A percentile compares a stretch with the other conserved stretches of the same genome.
Evolutionary conservation across 116 monocot genomes (phyloP).

Genomic region (Papilionanthe hybrid): DNA sequence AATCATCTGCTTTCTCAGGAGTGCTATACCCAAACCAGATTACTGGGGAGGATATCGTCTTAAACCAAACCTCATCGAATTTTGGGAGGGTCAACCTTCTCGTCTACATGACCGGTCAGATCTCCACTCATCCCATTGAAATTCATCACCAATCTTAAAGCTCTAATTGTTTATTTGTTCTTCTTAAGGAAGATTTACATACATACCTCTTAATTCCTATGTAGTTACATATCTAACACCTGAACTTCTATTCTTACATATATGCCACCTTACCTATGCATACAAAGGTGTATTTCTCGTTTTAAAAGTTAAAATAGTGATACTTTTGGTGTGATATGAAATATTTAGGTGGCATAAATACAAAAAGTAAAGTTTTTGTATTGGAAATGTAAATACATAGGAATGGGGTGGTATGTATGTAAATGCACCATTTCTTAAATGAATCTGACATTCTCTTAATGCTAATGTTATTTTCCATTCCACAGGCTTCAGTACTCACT

Average conservation of each 20-base stretch:
- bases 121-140: neutral
- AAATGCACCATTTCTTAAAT: neutral
- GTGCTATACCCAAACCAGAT: conserved; percentile 72
- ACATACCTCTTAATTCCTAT: no score
- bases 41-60: conserved; percentile 97
- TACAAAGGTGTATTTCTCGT: no score
- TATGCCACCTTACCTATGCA: no score
- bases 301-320: no score
- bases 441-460: conserved; percentile 3
- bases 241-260: no score
- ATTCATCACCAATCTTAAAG: neutral
- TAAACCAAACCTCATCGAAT: conserved; percentile 61
- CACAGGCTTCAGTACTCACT: conserved; percentile 69
- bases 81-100: conserved; percentile 95
- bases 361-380: no score
- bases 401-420: no score
- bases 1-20: conserved; percentile 33
- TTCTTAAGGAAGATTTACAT: no score
- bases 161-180: neutral
- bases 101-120: conserved; percentile 89
- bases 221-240: no score
- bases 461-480: neutral
- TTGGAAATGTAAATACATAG: no score
- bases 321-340: no score
- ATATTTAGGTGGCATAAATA: no score